Percentiles rank a stretch among this genome's conserved stretches.
Conservation (phyloP, 257 asterid genomes). For the Mitragyna speciosa region DNA sequence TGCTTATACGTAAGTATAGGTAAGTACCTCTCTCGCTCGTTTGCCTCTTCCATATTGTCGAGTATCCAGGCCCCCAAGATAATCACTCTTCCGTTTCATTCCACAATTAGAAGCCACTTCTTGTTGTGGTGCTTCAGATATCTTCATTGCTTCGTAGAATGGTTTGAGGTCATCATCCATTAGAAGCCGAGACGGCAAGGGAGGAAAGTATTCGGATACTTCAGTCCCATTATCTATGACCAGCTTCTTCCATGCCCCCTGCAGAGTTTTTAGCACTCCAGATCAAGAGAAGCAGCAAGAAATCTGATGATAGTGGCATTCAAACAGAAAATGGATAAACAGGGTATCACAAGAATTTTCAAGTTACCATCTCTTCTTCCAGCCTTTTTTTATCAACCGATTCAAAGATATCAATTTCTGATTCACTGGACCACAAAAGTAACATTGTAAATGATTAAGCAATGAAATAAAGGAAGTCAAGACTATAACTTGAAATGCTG, state of each 20-base stretch:
- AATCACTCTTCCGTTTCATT: conserved; percentile 72
- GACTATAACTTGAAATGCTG: background rate
- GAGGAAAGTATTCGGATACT: conserved; percentile 52
- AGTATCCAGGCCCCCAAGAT: conserved; percentile 85
- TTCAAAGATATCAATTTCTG: conserved; percentile 95
- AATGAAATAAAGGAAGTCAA: background rate
- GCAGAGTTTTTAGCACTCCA: conserved; percentile 20
- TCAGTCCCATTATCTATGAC: conserved; percentile 43
- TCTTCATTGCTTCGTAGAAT: conserved; percentile 87
- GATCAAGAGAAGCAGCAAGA: conserved; percentile 17
- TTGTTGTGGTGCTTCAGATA: conserved; percentile 51
- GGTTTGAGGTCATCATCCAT: conserved; percentile 74
- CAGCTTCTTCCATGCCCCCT: conserved; percentile 76
- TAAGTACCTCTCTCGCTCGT: conserved; percentile 87
- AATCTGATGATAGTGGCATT: background rate
- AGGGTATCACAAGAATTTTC: conserved; percentile 18
- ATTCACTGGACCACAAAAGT: conserved; percentile 54
- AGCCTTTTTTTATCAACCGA: conserved; percentile 76
- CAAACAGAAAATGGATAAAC: conserved; percentile 15
- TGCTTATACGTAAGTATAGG: no score
- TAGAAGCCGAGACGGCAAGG: conserved; percentile 86
- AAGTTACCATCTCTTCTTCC: conserved; percentile 75
- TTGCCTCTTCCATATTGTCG: conserved; percentile 99
- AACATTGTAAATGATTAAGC: conserved; percentile 14
- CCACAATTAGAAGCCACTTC: conserved; percentile 53